phyloP scores from a whole-genome alignment of 1,284 basidiomycete genomes.

The Wolfiporia cocos region DNA sequence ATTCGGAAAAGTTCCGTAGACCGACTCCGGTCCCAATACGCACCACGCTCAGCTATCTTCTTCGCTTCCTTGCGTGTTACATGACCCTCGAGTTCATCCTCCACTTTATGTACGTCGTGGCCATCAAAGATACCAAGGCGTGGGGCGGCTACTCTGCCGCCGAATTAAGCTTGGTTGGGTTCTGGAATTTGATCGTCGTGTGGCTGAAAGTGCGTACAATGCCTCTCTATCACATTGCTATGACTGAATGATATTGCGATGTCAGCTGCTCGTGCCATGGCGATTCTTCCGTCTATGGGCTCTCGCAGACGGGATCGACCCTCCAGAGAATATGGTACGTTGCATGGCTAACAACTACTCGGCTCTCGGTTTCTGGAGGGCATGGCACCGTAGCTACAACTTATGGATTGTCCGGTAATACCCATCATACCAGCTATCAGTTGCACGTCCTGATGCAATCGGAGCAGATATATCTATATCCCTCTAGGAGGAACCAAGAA shows the following conservation, averaged over 20 bases:
- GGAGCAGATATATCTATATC: constrained; percentile 84
- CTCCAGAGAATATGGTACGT: constrained; percentile 98
- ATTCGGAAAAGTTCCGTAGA: constrained; percentile 40
- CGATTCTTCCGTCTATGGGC: constrained; percentile 97
- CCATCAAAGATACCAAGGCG: constrained; percentile 86
- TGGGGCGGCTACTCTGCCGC: constrained; percentile 73
- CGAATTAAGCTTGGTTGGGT: constrained; percentile 89
- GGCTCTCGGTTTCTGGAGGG: constrained; percentile 88
- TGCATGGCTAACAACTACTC: constrained; percentile 99
- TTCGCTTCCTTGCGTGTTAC: constrained; percentile 70
- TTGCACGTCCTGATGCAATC: too few species aligned
- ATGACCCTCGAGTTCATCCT: constrained; percentile 89
- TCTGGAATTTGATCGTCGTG: constrained; percentile 95
- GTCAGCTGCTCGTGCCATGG: constrained; percentile 92
- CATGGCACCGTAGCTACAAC: constrained; percentile 97
- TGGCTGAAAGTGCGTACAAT: constrained; percentile 82
- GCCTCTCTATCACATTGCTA: background rate
- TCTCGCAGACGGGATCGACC: constrained; percentile 83
- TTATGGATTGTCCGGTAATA: constrained; percentile 88
- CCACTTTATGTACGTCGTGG: constrained; percentile 96
- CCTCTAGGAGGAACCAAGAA: constrained; percentile 82
- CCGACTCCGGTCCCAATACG: constrained; percentile 37
- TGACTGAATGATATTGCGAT: background rate
- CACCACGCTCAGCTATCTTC: constrained; percentile 47
- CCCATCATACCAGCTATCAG: too few species aligned